Evolutionary conservation across 2,329 filamentous ascomycete genomes (phyloP), one percentile per base, ranked within the genome.

Genomic region (Hymenoscyphus albidus): DNA sequence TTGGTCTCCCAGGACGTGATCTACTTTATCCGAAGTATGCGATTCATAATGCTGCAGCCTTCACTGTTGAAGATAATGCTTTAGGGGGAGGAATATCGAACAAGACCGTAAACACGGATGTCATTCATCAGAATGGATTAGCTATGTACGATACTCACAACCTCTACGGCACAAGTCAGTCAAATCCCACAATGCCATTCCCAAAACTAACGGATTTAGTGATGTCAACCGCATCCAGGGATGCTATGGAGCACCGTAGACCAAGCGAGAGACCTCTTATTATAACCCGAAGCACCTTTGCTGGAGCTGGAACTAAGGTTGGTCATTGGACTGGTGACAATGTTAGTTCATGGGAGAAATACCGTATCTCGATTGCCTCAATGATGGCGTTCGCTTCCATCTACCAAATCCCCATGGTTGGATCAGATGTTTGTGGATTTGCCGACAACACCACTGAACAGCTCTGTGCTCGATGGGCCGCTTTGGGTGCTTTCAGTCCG

Each of bases 381-480:
- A 83, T 88, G 76, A 75, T 89, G 38, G 80, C 82, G 1, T 90
- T 90, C 61, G 80, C 84, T 0, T 80, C 86, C 5, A 80, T 91
- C 64, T 91, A 87, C 76, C 88, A 90, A 69, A 75, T 91, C 0
- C 87, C 88, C 10, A 87, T 91, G 82, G 85, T 85, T 0, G 88
- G 88, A 13, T 81, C 85, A 2, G 92, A 96, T 69, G 88, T 93
- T 0, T 96, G 92, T 71, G 92, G 92, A 0, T 96, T 90, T 72
- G 88, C 80, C 12, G 82, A 80, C 14, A 83, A 89, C 70, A 87
- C 88, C 0, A 89, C 83, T 12, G 86, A 90, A 73, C 79, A 84
- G 57, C 82, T 93, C 5, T 93, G 90, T 74, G 85, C 89, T 3
- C 86, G 90, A n/a, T 93, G 90, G 90, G 85, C 88, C 0, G 82